Evolutionary conservation across 805 yeast species (phyloP), one percentile per base, ranked within the genome.

Genomic region (Starmerella kuoi): DNA sequence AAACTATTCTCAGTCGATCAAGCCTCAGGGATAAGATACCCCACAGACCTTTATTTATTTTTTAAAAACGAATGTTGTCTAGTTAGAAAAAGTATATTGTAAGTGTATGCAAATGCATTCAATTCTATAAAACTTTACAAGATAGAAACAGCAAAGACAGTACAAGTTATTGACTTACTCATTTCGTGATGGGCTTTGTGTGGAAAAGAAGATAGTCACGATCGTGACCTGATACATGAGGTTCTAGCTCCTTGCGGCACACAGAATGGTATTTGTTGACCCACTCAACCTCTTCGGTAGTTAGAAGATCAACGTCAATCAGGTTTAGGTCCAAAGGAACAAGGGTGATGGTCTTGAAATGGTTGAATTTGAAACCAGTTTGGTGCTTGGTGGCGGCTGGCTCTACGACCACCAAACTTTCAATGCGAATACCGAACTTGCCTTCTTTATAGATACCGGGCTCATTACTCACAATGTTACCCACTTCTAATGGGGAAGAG

Each of bases 371-470:
- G 50, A 66, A 68, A 37, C 74, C 82, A 41, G 74, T 77, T 60
- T 69, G 17, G 27, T 33, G 26, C 25, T 35, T 22, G 48, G 66
- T 65, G 3, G 64, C 61, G 19, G 63, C 62, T 23, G 60, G 65
- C 44, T 63, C 63, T 17, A 77, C 74, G 37, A 78, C 67, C 34
- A 91, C 59, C 52, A 86, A 87, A 57, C 85, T 81, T 61, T 91
- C 98, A 42, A 91, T 74, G 51, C 98, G 70, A 47, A 88, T 73
- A 9, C 98, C 98, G 59, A 73, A 86, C 47, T 78, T 76, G n/a
- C 87, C 88, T 53, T 84, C 94, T 49, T 79, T 75, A 60, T 91
- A 91, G 59, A 68, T 88, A 0, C 98, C 98, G 0, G 98, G 98
- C 61, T 91, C 98, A 62, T 87, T 87, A 38, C 93, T 79, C 31